Conservation (phyloP, 164 flowering plant genomes). For the Macadamia tetraphylla region DNA sequence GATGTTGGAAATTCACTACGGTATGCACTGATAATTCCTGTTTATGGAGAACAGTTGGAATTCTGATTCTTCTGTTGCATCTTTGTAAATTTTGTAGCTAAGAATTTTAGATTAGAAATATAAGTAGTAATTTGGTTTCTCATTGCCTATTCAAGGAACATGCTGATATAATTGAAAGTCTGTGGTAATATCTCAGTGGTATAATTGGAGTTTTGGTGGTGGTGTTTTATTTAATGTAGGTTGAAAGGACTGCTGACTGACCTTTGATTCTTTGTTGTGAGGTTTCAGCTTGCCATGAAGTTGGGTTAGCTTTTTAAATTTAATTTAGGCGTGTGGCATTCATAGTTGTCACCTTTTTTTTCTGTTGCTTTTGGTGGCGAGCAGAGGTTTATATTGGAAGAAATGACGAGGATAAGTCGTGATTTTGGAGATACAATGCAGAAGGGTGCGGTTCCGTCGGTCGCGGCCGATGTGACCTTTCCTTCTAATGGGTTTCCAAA, state of each 20-base stretch:
- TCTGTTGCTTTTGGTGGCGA: slow-evolving; percentile 3
- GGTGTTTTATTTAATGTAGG: no score
- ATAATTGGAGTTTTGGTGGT: neutral
- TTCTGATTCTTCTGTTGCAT: neutral
- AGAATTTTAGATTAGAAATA: no score
- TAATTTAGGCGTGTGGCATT: no score
- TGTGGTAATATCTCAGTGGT: neutral
- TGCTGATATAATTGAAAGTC: neutral
- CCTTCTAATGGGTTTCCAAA: slow-evolving; percentile 62
- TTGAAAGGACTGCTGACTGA: no score
- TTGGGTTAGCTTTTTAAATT: no score
- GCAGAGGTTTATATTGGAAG: slow-evolving; percentile 8
- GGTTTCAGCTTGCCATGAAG: no score
- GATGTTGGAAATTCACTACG: neutral
- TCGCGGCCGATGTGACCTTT: slow-evolving; percentile 83
- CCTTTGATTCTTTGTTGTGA: no score
- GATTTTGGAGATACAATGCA: slow-evolving; percentile 48
- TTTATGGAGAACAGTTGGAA: neutral
- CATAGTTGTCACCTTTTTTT: neutral
- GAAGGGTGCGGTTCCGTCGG: slow-evolving; percentile 45
- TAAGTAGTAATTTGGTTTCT: no score
- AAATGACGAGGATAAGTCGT: slow-evolving; percentile 72
- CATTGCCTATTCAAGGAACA: neutral
- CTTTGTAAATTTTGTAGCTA: no score
- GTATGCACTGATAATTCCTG: neutral